phyloP scores from a whole-genome alignment of 495 filamentous ascomycete genomes.

The Aspergillus sclerotiicarbonarius region DNA sequence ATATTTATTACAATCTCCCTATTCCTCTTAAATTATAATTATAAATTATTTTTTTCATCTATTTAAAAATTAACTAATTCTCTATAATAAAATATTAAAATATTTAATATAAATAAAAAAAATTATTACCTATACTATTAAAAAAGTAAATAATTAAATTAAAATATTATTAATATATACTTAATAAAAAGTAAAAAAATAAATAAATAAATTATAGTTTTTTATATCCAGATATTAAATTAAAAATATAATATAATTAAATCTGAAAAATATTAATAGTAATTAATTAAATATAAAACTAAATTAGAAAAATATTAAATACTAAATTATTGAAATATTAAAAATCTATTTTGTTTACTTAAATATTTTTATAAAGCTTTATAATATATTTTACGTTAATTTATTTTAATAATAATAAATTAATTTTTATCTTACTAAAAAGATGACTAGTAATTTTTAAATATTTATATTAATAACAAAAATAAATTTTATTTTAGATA shows the following conservation, averaged over 20 bases:
- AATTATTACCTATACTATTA: background rate
- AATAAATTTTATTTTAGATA: no score
- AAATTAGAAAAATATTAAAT: background rate
- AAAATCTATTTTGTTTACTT: no score
- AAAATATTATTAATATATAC: background rate
- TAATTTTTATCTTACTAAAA: background rate
- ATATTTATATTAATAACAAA: background rate
- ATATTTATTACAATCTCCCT: background rate
- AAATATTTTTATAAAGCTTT: no score
- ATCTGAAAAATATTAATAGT: background rate
- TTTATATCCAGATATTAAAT: background rate
- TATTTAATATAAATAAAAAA: slow-evolving; percentile 2
- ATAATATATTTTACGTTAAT: no score
- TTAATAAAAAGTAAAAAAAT: background rate
- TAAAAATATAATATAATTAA: background rate
- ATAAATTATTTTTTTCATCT: background rate
- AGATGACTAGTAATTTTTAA: background rate
- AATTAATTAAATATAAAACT: background rate
- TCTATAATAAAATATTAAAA: background rate
- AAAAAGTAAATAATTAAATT: background rate
- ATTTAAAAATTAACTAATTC: background rate
- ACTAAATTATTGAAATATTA: no score
- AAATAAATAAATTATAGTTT: background rate
- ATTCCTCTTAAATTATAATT: background rate
- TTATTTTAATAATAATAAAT: background rate